phyloP scores from a whole-genome alignment of 148 eudicot species.

The Fagopyrum homotropicum region DNA sequence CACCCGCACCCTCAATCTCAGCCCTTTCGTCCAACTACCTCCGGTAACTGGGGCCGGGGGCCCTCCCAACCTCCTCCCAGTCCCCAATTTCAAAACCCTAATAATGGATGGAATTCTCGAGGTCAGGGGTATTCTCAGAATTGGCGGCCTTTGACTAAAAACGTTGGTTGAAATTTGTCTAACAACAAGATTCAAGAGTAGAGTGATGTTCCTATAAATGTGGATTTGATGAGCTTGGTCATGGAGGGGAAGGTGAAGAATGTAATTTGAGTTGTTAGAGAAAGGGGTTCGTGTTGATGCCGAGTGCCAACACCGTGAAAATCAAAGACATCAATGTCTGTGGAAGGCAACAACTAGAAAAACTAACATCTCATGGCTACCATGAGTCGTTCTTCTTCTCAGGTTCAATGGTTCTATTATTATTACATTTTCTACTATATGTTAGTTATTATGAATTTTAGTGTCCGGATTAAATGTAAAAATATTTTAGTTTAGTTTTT shows the following conservation, averaged over 20 bases:
- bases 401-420: conserved; percentile 3
- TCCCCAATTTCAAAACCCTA: conserved; percentile 22
- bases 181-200: conserved; percentile 16
- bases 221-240: conserved; percentile 53
- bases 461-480: neutral
- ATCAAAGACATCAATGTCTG: conserved; percentile 38
- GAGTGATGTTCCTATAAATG: conserved; percentile 21
- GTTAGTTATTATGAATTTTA: neutral
- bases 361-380: neutral
- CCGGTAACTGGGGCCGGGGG: conserved; percentile 20
- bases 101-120: conserved; percentile 22
- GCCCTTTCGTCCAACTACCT: conserved; percentile 3
- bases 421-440: neutral
- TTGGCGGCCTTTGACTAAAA: conserved; percentile 14
- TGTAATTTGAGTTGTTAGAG: conserved; percentile 51
- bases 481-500: too few species aligned
- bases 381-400: conserved; percentile 20
- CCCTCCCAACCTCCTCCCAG: conserved; percentile 13
- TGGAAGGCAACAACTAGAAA: conserved; percentile 37
- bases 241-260: conserved; percentile 51
- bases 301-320: conserved; percentile 26
- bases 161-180: conserved; percentile 24
- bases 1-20: conserved; percentile 21
- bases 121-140: conserved; percentile 18
- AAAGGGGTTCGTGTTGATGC: conserved; percentile 50